These are phyloP conservation scores for Suillus subalutaceus DNA, from an alignment of 768 basidiomycete species.

Conservation along the genomic window DNA sequence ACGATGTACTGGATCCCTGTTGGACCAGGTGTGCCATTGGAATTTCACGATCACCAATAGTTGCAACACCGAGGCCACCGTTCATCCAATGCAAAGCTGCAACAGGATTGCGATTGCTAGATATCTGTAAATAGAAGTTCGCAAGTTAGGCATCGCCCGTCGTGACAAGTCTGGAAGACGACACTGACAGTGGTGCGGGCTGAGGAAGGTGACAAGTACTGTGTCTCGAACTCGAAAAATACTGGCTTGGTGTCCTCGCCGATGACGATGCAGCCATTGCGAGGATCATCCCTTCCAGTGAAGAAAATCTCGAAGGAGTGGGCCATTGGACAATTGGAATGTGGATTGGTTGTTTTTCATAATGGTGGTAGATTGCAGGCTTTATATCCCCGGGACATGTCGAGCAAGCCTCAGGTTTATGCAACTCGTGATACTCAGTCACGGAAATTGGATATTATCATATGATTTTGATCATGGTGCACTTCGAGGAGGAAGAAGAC, in stretches of 20 bases:
- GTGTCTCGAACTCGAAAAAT: constrained; percentile 71
- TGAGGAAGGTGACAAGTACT: constrained; percentile 24
- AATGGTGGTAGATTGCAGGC: constrained; percentile 13
- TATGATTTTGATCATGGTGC: constrained; percentile 48
- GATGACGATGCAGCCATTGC: constrained; percentile 64
- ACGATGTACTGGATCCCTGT: constrained; percentile 55
- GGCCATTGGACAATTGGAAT: constrained; percentile 27
- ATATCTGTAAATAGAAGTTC: constrained; percentile 37
- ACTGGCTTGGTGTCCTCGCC: constrained; percentile 61
- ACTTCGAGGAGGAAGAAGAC: constrained; percentile 40
- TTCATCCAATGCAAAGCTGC: constrained; percentile 52
- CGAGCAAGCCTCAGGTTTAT: constrained; percentile 39
- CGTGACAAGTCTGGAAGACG: constrained; percentile 3
- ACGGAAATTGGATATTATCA: constrained; percentile 46
- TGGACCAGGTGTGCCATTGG: constrained; percentile 68
- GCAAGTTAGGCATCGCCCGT: constrained; percentile 41
- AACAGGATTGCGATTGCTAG: constrained; percentile 52
- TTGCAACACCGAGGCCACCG: constrained; percentile 43
- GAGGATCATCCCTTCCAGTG: constrained; percentile 70
- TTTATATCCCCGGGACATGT: constrained; percentile 30
- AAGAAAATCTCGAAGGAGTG: constrained; percentile 64
- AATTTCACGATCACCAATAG: constrained; percentile 53
- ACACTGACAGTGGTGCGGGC: constrained; percentile 30
- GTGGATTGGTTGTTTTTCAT: constrained; percentile 11
- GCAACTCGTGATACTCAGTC: constrained; percentile 54